Evolutionary conservation across 805 yeast species (phyloP), one percentile per base, ranked within the genome.

Genomic region (Brettanomyces sp.): DNA sequence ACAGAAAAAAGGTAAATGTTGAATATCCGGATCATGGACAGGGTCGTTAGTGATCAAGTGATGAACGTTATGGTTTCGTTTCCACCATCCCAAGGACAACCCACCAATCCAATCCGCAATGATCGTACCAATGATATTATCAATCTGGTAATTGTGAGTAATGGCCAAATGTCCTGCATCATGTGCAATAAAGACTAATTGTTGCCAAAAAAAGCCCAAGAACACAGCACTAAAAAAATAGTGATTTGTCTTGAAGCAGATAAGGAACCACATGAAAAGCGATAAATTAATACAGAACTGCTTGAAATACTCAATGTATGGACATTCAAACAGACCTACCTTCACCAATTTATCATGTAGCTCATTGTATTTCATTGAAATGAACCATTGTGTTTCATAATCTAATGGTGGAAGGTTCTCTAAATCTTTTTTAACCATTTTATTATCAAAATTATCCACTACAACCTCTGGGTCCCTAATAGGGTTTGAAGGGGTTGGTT

Each of bases 41-140:
- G 96, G 96, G 58, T 88, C 95, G 62, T 88, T 88, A n/a, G 96
- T 85, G 45, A 88, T 74, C 44, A 88, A 66, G 60, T 88, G 96
- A 63, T 88, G 96, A n/a, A 88, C 95, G 60, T 88, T 88, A 64
- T 88, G 96, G 63, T 85, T 88, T 44, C 90, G 72, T 56, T 88
- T 89, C 96, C 96, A 88, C 96, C 96, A 88, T 2, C 95, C 95
- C 21, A 87, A 59, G 41, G 95, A 85, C 38, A 88, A 69, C 0
- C 96, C 96, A n/a, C 96, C 96, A 44, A 80, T 64, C 69, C 73
- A 88, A 50, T 85, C 79, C 1, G 95, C 95, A 43, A 88, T 69
- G 2, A 77, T 43, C 62, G 81, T 77, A 1, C 95, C 95, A 47
- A 85, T 70, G 18, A 83, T 59, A 57, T 82, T 88, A 62, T 88